Conservation (phyloP, 2,329 filamentous ascomycete species). For the Pseudocercospora macadamiae region DNA sequence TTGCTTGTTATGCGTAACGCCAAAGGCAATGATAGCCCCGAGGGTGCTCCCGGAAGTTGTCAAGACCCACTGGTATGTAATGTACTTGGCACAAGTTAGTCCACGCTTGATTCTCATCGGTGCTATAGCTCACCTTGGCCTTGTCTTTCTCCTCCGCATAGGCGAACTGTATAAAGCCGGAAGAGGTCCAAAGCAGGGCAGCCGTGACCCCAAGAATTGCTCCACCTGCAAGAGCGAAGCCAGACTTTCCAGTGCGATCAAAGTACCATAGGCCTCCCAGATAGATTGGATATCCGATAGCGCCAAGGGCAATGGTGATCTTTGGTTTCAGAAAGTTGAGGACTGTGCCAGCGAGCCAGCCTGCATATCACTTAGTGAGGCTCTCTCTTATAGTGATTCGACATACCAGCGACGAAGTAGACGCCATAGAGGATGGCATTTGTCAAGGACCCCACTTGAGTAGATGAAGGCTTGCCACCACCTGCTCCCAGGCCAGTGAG, state of each 20-base stretch:
- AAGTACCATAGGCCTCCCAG: conserved; percentile 54
- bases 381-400: not conserved
- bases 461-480: conserved; percentile 8
- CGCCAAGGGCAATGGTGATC: not conserved
- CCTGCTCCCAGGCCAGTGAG: conserved; percentile 9
- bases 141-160: conserved; percentile 36
- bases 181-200: conserved; percentile 55
- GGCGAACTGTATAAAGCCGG: conserved; percentile 53
- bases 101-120: not conserved
- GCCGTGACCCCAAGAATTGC: conserved; percentile 54
- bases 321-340: conserved; percentile 7
- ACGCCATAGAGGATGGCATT: conserved; percentile 12
- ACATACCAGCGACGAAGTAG: conserved; percentile 1
- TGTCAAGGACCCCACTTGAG: not conserved
- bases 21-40: not conserved
- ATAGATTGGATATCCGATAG: conserved; percentile 49
- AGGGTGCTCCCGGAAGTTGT: not conserved
- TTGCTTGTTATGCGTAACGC: not conserved
- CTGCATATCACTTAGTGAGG: not conserved
- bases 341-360: conserved; percentile 4
- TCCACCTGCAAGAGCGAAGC: conserved; percentile 54
- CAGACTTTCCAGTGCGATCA: conserved; percentile 53
- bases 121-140: conserved; percentile 8
- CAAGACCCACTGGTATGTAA: conserved; percentile 4
- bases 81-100: not conserved